phyloP scores from a whole-genome alignment of 371 early-diverging fungal genomes.

The Vairimorpha ceranae region DNA sequence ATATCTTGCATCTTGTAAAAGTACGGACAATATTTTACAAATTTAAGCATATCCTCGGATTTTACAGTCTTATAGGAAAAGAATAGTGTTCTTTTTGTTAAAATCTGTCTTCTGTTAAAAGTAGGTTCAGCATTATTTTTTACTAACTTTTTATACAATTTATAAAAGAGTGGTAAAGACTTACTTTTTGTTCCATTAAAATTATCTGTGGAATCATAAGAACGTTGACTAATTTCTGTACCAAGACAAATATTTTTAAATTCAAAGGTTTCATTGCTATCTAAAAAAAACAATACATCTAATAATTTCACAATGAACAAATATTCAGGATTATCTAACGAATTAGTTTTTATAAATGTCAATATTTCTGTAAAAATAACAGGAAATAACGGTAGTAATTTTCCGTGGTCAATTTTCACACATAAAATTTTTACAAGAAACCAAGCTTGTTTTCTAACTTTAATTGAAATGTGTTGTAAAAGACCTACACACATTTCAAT shows the following conservation, averaged over 20 bases:
- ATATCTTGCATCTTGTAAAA: conserved; percentile 8
- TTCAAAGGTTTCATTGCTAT: conserved; percentile 40
- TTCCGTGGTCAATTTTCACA: conserved; percentile 40
- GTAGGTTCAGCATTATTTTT: no score
- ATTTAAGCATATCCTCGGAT: conserved; percentile 4
- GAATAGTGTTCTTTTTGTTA: conserved; percentile 1
- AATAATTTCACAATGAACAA: conserved; percentile 30
- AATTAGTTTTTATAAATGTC: neutral
- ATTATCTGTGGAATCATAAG: no score
- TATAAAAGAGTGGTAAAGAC: no score
- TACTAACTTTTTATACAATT: no score
- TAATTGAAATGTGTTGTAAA: conserved; percentile 4
- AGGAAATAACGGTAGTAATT: conserved; percentile 50
- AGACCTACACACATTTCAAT: conserved; percentile 27
- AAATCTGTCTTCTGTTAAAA: no score
- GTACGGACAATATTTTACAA: neutral
- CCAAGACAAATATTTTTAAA: conserved; percentile 29
- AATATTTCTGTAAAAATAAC: conserved; percentile 40
- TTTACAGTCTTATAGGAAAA: neutral
- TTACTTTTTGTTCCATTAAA: no score
- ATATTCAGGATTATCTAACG: neutral
- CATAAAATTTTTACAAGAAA: conserved; percentile 39
- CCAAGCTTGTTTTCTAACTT: conserved; percentile 34
- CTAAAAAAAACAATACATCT: conserved; percentile 44
- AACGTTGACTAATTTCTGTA: neutral